Evolutionary conservation across 2,329 filamentous ascomycete species (phyloP).

Genomic region (Mariannaea sp.): DNA sequence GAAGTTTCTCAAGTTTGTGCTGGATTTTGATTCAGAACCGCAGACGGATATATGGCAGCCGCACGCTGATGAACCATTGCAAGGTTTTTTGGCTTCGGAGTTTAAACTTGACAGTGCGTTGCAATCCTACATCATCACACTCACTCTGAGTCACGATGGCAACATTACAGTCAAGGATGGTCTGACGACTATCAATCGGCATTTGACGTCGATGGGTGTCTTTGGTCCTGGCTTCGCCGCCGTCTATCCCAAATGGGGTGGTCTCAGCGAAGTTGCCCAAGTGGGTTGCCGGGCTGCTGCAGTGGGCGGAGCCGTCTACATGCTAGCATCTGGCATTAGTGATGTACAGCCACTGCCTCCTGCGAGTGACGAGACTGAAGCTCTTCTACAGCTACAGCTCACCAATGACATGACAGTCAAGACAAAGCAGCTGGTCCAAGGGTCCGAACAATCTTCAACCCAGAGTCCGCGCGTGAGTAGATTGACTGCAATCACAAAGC

Average conservation of each 20-base stretch:
- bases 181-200: conserved; percentile 73
- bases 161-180: conserved; percentile 68
- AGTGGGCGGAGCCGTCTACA: conserved; percentile 89
- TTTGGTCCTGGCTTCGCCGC: conserved; percentile 90
- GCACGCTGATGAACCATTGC: conserved; percentile 59
- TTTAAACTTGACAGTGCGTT: conserved; percentile 73
- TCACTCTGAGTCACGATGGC: conserved; percentile 74
- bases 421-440: conserved; percentile 58
- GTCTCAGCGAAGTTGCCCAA: conserved; percentile 85
- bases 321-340: conserved; percentile 73
- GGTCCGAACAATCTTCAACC: conserved; percentile 40
- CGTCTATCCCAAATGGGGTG: conserved; percentile 91
- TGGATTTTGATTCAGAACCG: conserved; percentile 66
- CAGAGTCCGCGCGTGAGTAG: conserved; percentile 54
- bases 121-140: conserved; percentile 64
- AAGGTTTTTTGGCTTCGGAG: conserved; percentile 61
- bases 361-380: conserved; percentile 32
- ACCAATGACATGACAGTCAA: conserved; percentile 62
- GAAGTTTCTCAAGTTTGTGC: conserved; percentile 91
- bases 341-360: conserved; percentile 26
- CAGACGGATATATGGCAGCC: conserved; percentile 63
- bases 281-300: conserved; percentile 88
- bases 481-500: conserved; percentile 71
- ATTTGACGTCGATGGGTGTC: conserved; percentile 83
- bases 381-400: conserved; percentile 53